Evolutionary conservation across 2,329 filamentous ascomycete genomes (phyloP), one percentile per base, ranked within the genome.

Genomic region (Aspergillus proliferans): DNA sequence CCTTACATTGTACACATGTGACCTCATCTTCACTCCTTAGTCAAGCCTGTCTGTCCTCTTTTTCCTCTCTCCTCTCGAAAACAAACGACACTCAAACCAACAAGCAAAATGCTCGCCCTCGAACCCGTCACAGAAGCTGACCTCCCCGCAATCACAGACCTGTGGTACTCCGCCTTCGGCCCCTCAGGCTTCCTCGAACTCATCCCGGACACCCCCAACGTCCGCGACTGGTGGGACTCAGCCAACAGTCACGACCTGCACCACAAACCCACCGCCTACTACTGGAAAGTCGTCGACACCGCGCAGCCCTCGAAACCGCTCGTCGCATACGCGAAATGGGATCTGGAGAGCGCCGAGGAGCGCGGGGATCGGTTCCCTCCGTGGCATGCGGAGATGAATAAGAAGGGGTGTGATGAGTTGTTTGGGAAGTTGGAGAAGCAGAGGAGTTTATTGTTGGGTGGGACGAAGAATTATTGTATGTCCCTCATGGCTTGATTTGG

Each of bases 241-340:
- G 52, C 54, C 45, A 55, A 58, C 43, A 46, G 43, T 12, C 36
- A 53, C 24, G 60, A 64, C 42, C 46, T 65, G 33, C 51, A 44
- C 3, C 47, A 58, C n/a, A 62, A 58, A 24, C 61, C 61, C 1
- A 51, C 49, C 26, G 54, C 57, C 33, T 53, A 50, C 5, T 65
- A 62, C 26, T n/a, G 66, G 21, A 64, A 64, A 39, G 51, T 65
- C 2, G 44, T 63, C 30, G 63, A 67, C 28, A 47, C 56, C 1
- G 24, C 40, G 2, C 41, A 52, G 0, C 53, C 55, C 6, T 52
- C 39, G 18, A 14, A 47, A 10, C 55, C 56, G 18, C 49, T 66
- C 15, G 50, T 55, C 34, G 60, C 64, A 10, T 67, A 58, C 33
- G 64, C 54, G 14, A 65, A 65, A 51, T 67, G 63, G 64, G 62